phyloP scores from a whole-genome alignment of 1,284 basidiomycete genomes.

The Rhodotorula sp. region DNA sequence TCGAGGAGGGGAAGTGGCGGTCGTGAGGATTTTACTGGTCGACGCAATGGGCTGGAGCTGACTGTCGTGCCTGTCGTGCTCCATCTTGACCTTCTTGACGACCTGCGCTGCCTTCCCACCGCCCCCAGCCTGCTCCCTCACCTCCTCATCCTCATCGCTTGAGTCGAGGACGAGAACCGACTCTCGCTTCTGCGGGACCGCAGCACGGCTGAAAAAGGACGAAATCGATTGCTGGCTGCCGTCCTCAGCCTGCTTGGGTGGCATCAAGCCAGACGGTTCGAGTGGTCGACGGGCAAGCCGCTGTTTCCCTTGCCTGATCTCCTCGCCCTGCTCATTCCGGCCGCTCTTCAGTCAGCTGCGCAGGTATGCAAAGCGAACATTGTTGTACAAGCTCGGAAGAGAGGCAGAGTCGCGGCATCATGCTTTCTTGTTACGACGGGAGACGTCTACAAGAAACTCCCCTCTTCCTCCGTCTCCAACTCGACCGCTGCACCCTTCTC shows the following conservation, averaged over 20 bases:
- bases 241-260: neutral
- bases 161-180: slow-evolving; percentile 15
- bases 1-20: neutral
- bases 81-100: slow-evolving; percentile 5
- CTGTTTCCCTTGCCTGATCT: neutral
- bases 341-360: too few species aligned
- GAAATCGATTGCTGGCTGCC: slow-evolving; percentile 17
- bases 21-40: neutral
- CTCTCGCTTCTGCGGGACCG: neutral
- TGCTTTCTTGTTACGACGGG: neutral
- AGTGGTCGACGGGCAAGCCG: neutral
- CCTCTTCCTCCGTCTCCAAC: neutral
- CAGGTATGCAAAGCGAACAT: too few species aligned
- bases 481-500: neutral
- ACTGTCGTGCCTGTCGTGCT: neutral
- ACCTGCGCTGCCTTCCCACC: too few species aligned
- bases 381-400: too few species aligned
- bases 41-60: slow-evolving; percentile 3
- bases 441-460: slow-evolving; percentile 2
- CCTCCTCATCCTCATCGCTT: slow-evolving; percentile 23
- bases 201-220: slow-evolving; percentile 24
- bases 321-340: too few species aligned
- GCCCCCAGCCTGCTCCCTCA: neutral
- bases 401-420: neutral
- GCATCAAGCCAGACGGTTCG: neutral